These are phyloP conservation scores for Cymodocea nodosa DNA, from an alignment of 116 monocot species.

Conservation along the genomic window DNA sequence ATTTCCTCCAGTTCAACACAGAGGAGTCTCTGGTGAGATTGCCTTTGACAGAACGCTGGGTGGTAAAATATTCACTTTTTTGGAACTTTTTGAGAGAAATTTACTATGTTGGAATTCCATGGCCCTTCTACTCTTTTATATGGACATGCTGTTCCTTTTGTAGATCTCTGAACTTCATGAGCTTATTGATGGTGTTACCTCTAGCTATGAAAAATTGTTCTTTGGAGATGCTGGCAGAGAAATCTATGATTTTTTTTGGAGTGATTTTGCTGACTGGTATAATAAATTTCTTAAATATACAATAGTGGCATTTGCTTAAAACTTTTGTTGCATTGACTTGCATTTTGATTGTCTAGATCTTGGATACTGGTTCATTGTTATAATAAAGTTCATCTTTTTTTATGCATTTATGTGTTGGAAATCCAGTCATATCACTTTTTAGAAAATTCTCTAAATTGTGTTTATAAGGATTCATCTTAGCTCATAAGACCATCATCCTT, in stretches of 20 bases:
- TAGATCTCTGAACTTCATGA: slow-evolving; percentile 91
- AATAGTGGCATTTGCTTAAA: background rate
- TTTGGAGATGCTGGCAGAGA: slow-evolving; percentile 96
- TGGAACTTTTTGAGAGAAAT: no score
- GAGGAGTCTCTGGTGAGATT: slow-evolving; percentile 43
- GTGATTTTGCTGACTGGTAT: slow-evolving; percentile 98
- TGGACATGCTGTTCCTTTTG: background rate
- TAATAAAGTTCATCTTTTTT: background rate
- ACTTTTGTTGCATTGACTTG: background rate
- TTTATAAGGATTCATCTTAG: no score
- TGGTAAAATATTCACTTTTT: slow-evolving; percentile 39
- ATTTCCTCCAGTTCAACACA: slow-evolving; percentile 51
- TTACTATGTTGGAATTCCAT: background rate
- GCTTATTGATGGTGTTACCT: slow-evolving; percentile 77
- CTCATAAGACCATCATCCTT: no score
- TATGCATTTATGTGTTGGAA: background rate
- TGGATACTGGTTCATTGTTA: background rate
- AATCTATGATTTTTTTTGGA: slow-evolving; percentile 97
- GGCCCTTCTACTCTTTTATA: background rate
- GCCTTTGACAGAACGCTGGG: slow-evolving; percentile 90
- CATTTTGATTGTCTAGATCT: background rate
- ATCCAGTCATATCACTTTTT: no score
- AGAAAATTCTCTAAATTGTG: no score
- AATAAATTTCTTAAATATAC: slow-evolving; percentile 3
- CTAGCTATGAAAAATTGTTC: slow-evolving; percentile 89